Base-by-base conservation (phyloP, 139 green algal species). In the Trebouxia sp. region DNA sequence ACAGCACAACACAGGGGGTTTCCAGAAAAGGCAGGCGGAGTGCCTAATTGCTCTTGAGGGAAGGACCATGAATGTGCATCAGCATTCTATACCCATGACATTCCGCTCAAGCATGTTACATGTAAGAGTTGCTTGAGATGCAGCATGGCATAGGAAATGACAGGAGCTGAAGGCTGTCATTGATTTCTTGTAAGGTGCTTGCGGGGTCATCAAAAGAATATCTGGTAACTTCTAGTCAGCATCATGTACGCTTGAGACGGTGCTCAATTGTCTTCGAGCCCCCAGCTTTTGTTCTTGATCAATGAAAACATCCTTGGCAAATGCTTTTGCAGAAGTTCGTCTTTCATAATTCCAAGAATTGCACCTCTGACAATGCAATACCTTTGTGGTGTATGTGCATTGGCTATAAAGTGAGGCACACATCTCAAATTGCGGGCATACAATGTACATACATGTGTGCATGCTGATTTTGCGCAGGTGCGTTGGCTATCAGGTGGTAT, bases 281-380 rank as follows among this genome's bases (percentile, higher is more conserved):
- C 95, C 95, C 94, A 98, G 97, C 94, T 98, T 98, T 98, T 93
- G 94, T 97, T 98, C 94, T 97, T 97, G 93, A 97, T 97, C 89
- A 97, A 97, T 98, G 95, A 98, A 98, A 98, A 97, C 94, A 97
- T 98, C 94, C 94, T 98, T 98, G 95, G 94, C 93, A 98, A 97
- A 97, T 98, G 93, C 93, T 96, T 97, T 98, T 90, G 91, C 92
- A 98, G 94, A 96, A 96, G 95, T 98, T 98, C 94, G 94, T 98
- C 95, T 98, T 98, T 95, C 94, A 96, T 97, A 98, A 98, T 98
- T 98, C 95, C 95, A 98, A 98, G 95, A 98, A 98, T 98, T 98
- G 97, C 94, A 98, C 95, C 95, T 98, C 94, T 98, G 93, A 98
- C 95, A 98, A 97, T 96, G 94, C 95, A 98, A 98, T 98, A 98